Evolutionary conservation across 202 grass and related monocot genomes (phyloP).

Genomic region (Miscanthus sacchariflorus): DNA sequence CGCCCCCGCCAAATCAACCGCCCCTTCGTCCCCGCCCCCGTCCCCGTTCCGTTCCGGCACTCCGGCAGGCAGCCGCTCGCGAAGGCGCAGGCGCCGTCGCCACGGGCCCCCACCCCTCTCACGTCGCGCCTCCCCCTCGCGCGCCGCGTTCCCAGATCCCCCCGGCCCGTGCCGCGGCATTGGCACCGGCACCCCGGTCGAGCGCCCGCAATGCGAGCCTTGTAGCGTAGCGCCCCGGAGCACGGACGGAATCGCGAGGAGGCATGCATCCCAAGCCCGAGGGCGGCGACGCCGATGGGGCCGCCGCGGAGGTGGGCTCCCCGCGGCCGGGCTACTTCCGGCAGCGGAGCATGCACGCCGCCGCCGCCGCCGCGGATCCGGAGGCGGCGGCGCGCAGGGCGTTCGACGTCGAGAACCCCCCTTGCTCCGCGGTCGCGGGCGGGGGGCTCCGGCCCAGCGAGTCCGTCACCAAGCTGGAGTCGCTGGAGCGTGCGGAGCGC

Average conservation of each 20-base stretch:
- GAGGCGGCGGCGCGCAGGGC: slow-evolving; percentile 45
- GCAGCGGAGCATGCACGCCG: slow-evolving; percentile 79
- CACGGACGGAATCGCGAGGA: neutral
- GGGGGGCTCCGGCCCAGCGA: slow-evolving; percentile 65
- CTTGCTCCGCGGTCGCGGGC: neutral
- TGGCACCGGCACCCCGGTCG: neutral
- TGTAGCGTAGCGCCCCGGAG: neutral
- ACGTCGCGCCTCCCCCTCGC: neutral
- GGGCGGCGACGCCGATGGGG: slow-evolving; percentile 11
- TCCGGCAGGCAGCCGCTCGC: slow-evolving; percentile 36
- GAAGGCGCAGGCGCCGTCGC: slow-evolving; percentile 9
- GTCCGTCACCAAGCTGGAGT: slow-evolving; percentile 79
- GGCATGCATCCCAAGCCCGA: slow-evolving; percentile 53
- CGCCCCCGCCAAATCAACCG: slow-evolving; percentile 54
- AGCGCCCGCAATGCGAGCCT: slow-evolving; percentile 46
- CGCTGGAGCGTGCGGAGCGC: slow-evolving; percentile 66
- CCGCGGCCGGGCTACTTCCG: slow-evolving; percentile 81
- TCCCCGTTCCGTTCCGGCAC: slow-evolving; percentile 36
- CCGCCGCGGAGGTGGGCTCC: slow-evolving; percentile 57
- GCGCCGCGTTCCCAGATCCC: slow-evolving; percentile 38
- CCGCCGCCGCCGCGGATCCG: slow-evolving; percentile 33
- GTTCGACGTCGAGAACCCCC: slow-evolving; percentile 74
- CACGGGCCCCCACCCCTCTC: neutral
- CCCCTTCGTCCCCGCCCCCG: neutral
- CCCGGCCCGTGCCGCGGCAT: slow-evolving; percentile 30